Conservation (phyloP, 495 filamentous ascomycete species). For the Niebla homalea region DNA sequence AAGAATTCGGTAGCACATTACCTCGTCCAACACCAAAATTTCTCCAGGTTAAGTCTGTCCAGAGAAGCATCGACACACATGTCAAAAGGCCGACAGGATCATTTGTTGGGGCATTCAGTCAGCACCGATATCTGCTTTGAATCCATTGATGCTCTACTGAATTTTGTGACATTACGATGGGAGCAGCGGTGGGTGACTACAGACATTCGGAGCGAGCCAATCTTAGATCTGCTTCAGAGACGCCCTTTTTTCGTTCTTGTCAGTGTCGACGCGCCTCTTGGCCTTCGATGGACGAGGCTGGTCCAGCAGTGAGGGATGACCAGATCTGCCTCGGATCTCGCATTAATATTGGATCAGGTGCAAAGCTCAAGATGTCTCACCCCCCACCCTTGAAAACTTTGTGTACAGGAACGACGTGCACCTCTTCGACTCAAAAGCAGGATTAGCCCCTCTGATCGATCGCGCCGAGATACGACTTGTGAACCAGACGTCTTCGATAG, state of each 20-base stretch:
- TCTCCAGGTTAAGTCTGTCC: slow-evolving; percentile 39
- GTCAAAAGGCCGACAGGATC: slow-evolving; percentile 1
- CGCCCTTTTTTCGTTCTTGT: slow-evolving; percentile 89
- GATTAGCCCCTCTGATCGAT: slow-evolving; percentile 59
- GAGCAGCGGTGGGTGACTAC: slow-evolving; percentile 70
- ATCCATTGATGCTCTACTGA: slow-evolving; percentile 48
- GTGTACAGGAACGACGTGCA: slow-evolving; percentile 60
- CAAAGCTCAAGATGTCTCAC: slow-evolving; percentile 10
- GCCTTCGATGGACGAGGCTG: slow-evolving; percentile 58
- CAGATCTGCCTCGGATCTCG: neutral
- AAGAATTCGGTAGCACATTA: slow-evolving; percentile 78
- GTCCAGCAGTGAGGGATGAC: slow-evolving; percentile 19
- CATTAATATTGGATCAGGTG: slow-evolving; percentile 3
- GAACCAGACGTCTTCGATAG: slow-evolving; percentile 62
- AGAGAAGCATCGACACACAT: slow-evolving; percentile 1
- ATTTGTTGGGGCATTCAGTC: neutral
- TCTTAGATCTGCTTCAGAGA: slow-evolving; percentile 57
- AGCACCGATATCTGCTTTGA: slow-evolving; percentile 32
- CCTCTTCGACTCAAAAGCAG: slow-evolving; percentile 53
- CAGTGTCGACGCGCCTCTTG: slow-evolving; percentile 80
- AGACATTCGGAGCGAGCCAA: slow-evolving; percentile 52
- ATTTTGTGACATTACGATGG: slow-evolving; percentile 80
- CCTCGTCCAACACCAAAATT: slow-evolving; percentile 63
- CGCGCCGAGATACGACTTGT: slow-evolving; percentile 72
- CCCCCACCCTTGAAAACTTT: slow-evolving; percentile 63